These are phyloP conservation scores for Arachis stenosperma DNA, from an alignment of 306 rosid species.

Conservation along the genomic window DNA sequence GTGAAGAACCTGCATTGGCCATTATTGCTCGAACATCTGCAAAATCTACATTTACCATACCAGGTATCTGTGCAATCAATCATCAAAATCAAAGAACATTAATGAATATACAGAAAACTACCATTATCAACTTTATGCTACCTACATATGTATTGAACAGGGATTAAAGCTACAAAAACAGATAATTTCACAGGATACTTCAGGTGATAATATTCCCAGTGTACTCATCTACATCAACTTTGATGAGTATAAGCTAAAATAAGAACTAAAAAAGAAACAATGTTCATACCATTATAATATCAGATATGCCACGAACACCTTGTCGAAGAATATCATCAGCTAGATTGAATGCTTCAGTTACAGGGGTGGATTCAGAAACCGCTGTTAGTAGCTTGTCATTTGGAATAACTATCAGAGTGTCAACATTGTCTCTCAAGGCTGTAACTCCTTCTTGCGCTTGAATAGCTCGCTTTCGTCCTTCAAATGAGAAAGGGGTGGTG, in stretches of 20 bases:
- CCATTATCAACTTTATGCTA: background rate
- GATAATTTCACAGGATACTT: too few species aligned
- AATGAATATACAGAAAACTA: conserved; percentile 25
- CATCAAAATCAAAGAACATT: conserved; percentile 31
- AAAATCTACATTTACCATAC: conserved; percentile 91
- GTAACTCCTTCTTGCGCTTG: conserved; percentile 96
- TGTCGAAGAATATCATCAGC: conserved; percentile 92
- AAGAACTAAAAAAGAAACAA: background rate
- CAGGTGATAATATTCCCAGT: too few species aligned
- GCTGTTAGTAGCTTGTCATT: conserved; percentile 90
- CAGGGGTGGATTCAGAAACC: conserved; percentile 85
- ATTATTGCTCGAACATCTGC: conserved; percentile 96
- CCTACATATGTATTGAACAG: too few species aligned
- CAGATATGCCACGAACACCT: conserved; percentile 93
- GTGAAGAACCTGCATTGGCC: conserved; percentile 94
- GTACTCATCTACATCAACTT: too few species aligned
- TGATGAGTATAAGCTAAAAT: background rate
- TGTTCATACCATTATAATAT: conserved; percentile 79
- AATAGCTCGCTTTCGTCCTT: conserved; percentile 86
- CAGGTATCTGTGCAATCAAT: conserved; percentile 82
- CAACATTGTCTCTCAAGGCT: conserved; percentile 83
- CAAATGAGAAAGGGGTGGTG: conserved; percentile 87
- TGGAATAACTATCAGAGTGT: conserved; percentile 86
- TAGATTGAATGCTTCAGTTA: conserved; percentile 86
- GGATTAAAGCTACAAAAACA: too few species aligned